Percentiles rank a stretch among this genome's conserved stretches.
phyloP scores from a whole-genome alignment of 805 yeast species.

The Wickerhamomyces bovis region DNA sequence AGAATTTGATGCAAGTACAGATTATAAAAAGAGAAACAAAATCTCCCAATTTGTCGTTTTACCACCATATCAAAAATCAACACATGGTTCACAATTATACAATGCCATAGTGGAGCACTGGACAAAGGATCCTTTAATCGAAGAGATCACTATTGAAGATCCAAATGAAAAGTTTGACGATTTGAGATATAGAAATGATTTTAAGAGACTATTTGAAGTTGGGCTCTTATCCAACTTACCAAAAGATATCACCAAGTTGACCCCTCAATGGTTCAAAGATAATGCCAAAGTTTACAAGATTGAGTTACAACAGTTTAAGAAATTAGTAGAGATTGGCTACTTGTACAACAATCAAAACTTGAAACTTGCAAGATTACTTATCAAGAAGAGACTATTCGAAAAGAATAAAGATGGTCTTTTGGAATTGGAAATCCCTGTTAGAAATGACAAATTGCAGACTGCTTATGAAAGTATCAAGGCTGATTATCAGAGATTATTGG shows the following conservation, averaged over 20 bases:
- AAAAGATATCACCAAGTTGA: conserved; percentile 20
- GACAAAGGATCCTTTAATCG: conserved; percentile 43
- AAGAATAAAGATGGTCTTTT: conserved; percentile 76
- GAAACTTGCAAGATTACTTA: conserved; percentile 41
- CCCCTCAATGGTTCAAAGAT: conserved; percentile 33
- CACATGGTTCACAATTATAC: conserved; percentile 69
- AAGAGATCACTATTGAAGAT: conserved; percentile 86
- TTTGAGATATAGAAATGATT: conserved; percentile 77
- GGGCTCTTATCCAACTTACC: conserved; percentile 27
- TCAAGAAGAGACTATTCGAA: conserved; percentile 69
- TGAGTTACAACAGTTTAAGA: conserved; percentile 70
- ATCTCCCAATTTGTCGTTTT: conserved; percentile 83
- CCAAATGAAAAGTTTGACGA: conserved; percentile 92
- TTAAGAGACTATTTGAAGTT: conserved; percentile 38
- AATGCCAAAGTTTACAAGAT: conserved; percentile 45
- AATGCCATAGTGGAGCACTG: conserved; percentile 48
- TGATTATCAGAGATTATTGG: conserved; percentile 57
- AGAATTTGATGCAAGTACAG: conserved; percentile 38
- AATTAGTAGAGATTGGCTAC: conserved; percentile 72
- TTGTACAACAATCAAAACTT: conserved; percentile 32
- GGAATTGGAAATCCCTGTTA: conserved; percentile 57
- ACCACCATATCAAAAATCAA: conserved; percentile 75
- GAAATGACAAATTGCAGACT: conserved; percentile 64
- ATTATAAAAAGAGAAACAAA: conserved; percentile 48
- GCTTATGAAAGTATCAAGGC: conserved; percentile 65